Conservation (phyloP, 805 yeast species). For the Zygotorulaspora sp. region DNA sequence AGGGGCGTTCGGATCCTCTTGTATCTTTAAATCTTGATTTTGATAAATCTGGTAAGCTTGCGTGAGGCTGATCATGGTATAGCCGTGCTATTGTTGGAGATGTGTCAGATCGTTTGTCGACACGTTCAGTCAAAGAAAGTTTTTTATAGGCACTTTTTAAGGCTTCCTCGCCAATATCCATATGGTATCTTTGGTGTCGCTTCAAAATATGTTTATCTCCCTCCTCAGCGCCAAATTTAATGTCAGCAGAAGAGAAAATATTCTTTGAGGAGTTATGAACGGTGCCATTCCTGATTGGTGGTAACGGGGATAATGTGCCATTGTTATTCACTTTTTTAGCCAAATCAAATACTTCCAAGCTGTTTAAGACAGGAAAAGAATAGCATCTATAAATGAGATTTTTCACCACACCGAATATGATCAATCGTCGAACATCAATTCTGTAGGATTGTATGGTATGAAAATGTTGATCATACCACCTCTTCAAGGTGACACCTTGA, state of each 20-base stretch:
- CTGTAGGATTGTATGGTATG: conserved; percentile 45
- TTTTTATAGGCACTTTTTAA: conserved; percentile 30
- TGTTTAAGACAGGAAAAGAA: conserved; percentile 59
- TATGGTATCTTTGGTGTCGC: conserved; percentile 8
- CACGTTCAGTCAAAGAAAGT: conserved; percentile 14
- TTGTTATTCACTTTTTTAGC: conserved; percentile 12
- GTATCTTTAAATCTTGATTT: conserved; percentile 7
- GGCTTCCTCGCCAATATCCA: conserved; percentile 30
- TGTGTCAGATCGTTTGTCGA: conserved; percentile 1
- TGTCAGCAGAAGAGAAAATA: conserved; percentile 34
- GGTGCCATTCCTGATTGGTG: conserved; percentile 14
- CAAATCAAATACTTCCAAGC: conserved; percentile 15
- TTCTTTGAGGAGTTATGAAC: conserved; percentile 14
- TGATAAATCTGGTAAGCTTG: conserved; percentile 10
- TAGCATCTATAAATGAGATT: conserved; percentile 79
- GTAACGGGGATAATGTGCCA: conserved; percentile 14
- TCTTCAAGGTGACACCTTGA: conserved; percentile 70
- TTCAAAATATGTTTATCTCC: conserved; percentile 2
- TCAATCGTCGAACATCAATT: conserved; percentile 78
- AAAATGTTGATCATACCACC: conserved; percentile 74
- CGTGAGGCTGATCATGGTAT: conserved; percentile 9
- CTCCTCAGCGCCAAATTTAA: conserved; percentile 20
- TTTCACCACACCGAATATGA: conserved; percentile 80
- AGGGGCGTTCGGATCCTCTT: conserved; percentile 14
- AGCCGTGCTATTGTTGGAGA: conserved; percentile 5